These are phyloP conservation scores for Puccinia novopanici DNA, from an alignment of 1,284 basidiomycete species.

Conservation along the genomic window DNA sequence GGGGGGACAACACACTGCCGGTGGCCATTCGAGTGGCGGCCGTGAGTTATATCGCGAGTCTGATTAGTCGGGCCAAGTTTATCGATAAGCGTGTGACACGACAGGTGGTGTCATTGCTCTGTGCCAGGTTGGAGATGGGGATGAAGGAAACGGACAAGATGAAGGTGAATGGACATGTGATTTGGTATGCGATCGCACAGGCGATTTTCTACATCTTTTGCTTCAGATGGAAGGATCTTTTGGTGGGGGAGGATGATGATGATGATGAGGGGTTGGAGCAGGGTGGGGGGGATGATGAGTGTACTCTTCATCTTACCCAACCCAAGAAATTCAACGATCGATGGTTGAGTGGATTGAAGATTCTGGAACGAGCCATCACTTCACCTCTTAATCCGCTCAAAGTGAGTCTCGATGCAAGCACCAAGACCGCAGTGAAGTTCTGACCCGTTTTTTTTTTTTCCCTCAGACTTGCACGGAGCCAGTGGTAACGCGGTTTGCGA, in stretches of 20 bases:
- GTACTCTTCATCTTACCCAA: constrained; percentile 38
- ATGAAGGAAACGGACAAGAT: constrained; percentile 63
- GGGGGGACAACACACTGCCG: constrained; percentile 63
- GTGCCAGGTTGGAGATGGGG: constrained; percentile 76
- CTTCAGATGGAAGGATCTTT: constrained; percentile 89
- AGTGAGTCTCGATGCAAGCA: constrained; percentile 62
- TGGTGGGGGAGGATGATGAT: constrained; percentile 65
- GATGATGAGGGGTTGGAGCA: neutral
- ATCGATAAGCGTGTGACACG: constrained; percentile 76
- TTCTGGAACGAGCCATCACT: constrained; percentile 78
- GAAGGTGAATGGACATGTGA: constrained; percentile 59
- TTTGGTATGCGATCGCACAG: constrained; percentile 92
- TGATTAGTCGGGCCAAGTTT: constrained; percentile 86
- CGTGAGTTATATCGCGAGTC: constrained; percentile 86
- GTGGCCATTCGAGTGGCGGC: constrained; percentile 81
- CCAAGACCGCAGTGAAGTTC: neutral
- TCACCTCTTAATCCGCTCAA: constrained; percentile 87
- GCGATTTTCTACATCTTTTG: constrained; percentile 96
- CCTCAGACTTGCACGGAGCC: constrained; percentile 73
- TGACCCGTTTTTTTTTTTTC: neutral
- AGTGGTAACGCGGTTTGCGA: constrained; percentile 92
- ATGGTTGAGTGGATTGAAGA: constrained; percentile 81
- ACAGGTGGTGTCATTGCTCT: constrained; percentile 77
- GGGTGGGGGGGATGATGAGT: constrained; percentile 53
- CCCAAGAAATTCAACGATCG: constrained; percentile 52